phyloP scores from a whole-genome alignment of 2,329 filamentous ascomycete genomes.

The Epicoccum sorghinum region DNA sequence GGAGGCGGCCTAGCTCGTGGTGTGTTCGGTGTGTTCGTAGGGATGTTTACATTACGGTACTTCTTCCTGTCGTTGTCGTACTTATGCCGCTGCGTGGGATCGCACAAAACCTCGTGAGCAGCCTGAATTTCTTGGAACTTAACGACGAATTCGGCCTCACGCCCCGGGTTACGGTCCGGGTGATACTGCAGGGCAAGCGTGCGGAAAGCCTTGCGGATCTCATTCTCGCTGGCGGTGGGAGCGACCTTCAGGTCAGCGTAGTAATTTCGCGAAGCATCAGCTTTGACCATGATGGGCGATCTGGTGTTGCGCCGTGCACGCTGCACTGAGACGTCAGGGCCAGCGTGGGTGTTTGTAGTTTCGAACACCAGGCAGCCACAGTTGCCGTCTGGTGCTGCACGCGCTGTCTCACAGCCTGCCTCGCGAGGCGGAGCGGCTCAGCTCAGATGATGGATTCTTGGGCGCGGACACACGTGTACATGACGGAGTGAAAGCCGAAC shows the following conservation, averaged over 20 bases:
- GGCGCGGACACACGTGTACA: slow-evolving; percentile 37
- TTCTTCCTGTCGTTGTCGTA: slow-evolving; percentile 68
- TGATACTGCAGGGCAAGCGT: slow-evolving; percentile 87
- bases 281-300: slow-evolving; percentile 65
- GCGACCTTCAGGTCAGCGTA: slow-evolving; percentile 82
- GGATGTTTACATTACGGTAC: slow-evolving; percentile 35
- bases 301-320: slow-evolving; percentile 8
- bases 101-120: slow-evolving; percentile 77
- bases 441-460: slow-evolving; percentile 38
- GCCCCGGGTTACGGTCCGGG: slow-evolving; percentile 85
- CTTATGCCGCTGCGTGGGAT: slow-evolving; percentile 62
- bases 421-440: slow-evolving; percentile 36
- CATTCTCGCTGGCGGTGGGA: slow-evolving; percentile 69
- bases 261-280: slow-evolving; percentile 74
- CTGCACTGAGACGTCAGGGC: not conserved
- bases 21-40: slow-evolving; percentile 49
- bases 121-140: slow-evolving; percentile 88
- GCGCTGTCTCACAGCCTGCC: slow-evolving; percentile 30
- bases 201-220: slow-evolving; percentile 85
- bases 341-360: slow-evolving; percentile 14
- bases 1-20: slow-evolving; percentile 51
- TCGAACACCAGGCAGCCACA: slow-evolving; percentile 28
- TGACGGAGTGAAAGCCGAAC: slow-evolving; percentile 19
- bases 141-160: slow-evolving; percentile 77
- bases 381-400: slow-evolving; percentile 8